A percentile compares a stretch with the other conserved stretches of the same genome.
These are phyloP conservation scores for Trichoderma virens DNA, from an alignment of 495 filamentous ascomycete genomes.

Conservation along the genomic window DNA sequence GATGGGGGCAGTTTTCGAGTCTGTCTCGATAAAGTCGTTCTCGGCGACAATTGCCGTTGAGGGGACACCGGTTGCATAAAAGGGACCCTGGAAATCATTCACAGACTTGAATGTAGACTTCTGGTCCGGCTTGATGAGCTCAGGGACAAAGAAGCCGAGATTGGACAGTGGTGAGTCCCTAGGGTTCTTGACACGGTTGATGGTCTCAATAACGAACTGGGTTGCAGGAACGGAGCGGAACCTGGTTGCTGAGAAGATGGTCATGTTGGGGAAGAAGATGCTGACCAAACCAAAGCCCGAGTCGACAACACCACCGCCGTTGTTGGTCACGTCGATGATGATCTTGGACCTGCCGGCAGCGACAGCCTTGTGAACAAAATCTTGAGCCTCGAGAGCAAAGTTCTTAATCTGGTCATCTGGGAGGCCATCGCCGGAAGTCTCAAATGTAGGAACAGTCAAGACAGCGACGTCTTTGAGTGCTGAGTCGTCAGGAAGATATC, in stretches of 20 bases:
- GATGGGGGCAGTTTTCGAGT: constrained; percentile 20
- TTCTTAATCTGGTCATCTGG: constrained; percentile 18
- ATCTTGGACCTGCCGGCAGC: constrained; percentile 38
- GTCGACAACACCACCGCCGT: constrained; percentile 44
- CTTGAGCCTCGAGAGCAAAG: constrained; percentile 31
- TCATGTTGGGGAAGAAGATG: constrained; percentile 18
- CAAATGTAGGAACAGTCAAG: constrained; percentile 21
- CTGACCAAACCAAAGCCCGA: constrained; percentile 37
- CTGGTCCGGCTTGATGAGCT: neutral
- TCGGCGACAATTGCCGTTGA: constrained; percentile 15
- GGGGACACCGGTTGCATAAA: neutral
- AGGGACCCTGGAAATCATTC: neutral
- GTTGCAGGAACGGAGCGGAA: neutral
- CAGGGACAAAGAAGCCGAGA: neutral
- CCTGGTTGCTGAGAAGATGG: constrained; percentile 18
- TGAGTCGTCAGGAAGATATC: constrained; percentile 32
- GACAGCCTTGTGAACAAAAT: constrained; percentile 31
- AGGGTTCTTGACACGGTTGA: neutral
- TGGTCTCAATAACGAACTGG: neutral
- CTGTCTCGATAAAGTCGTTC: constrained; percentile 19
- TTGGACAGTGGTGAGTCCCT: neutral
- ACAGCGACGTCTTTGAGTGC: constrained; percentile 36
- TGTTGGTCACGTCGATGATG: constrained; percentile 49
- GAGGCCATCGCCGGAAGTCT: constrained; percentile 13
- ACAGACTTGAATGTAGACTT: neutral